Conservation (phyloP, 768 basidiomycete species). For the Tricholomella constricta region DNA sequence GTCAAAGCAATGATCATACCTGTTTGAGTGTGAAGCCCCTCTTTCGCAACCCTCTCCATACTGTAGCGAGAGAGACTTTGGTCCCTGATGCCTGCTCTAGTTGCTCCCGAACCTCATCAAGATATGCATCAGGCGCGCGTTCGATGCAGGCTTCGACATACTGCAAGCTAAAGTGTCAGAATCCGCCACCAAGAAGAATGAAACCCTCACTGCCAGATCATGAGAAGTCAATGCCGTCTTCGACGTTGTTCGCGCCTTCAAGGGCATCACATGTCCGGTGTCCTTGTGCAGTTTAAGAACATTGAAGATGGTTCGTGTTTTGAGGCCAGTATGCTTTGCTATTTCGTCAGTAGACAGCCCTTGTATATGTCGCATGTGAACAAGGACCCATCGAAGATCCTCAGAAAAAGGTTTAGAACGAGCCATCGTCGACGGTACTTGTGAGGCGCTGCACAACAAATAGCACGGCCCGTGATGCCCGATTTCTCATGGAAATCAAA, state of each 20-base stretch:
- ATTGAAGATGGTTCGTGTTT: background rate
- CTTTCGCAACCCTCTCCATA: slow-evolving; percentile 11
- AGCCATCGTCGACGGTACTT: too few relatives aligned
- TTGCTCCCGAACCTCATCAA: slow-evolving; percentile 13
- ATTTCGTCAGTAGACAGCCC: background rate
- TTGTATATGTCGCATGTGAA: background rate
- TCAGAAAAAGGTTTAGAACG: background rate
- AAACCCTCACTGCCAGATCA: background rate
- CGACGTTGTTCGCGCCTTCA: too few relatives aligned
- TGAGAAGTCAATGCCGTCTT: background rate
- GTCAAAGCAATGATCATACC: background rate
- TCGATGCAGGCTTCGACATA: background rate
- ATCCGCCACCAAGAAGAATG: background rate
- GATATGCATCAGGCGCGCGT: slow-evolving; percentile 9
- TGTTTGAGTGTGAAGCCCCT: slow-evolving; percentile 16
- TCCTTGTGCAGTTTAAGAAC: background rate
- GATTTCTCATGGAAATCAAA: too few relatives aligned
- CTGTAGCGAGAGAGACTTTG: slow-evolving; percentile 3
- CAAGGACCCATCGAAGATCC: background rate
- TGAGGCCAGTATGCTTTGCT: background rate
- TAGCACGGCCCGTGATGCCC: too few relatives aligned
- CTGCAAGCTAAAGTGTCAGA: background rate
- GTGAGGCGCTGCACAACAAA: too few relatives aligned
- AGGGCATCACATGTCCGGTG: background rate
- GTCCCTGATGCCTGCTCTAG: slow-evolving; percentile 8